A percentile compares a stretch with the other conserved stretches of the same genome.
Evolutionary conservation across 495 filamentous ascomycete species (phyloP).

Genomic region (Tuber borchii): DNA sequence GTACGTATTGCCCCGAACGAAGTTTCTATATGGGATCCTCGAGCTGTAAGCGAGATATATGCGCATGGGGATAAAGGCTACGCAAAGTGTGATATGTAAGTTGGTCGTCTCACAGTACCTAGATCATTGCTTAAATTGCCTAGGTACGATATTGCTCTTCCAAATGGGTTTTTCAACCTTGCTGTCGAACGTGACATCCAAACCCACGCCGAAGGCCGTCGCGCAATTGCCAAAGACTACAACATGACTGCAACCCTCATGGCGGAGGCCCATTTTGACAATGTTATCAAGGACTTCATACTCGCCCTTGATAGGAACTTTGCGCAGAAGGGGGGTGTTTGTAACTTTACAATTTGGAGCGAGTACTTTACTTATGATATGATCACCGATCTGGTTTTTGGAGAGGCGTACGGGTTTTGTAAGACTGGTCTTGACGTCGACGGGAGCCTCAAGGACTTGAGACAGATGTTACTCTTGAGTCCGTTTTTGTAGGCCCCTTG

Average conservation of each 20-base stretch:
- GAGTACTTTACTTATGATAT: constrained; percentile 38
- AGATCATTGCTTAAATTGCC: background rate
- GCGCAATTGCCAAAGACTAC: constrained; percentile 38
- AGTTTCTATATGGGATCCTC: constrained; percentile 60
- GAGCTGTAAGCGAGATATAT: constrained; percentile 22
- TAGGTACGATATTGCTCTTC: constrained; percentile 36
- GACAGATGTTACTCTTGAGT: constrained; percentile 31
- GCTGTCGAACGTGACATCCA: constrained; percentile 32
- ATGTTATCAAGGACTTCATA: constrained; percentile 27
- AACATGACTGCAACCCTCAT: constrained; percentile 32
- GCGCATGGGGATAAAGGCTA: constrained; percentile 24
- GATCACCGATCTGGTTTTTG: constrained; percentile 39
- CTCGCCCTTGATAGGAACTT: constrained; percentile 35
- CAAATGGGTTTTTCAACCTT: constrained; percentile 30
- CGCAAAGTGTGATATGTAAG: constrained; percentile 35
- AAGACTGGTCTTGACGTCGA: constrained; percentile 31
- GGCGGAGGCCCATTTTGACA: constrained; percentile 33
- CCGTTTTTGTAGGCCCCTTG: constrained; percentile 23
- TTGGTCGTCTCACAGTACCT: background rate
- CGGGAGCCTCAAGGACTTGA: constrained; percentile 27
- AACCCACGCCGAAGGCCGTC: constrained; percentile 29
- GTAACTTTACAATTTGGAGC: constrained; percentile 35
- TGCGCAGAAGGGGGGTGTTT: constrained; percentile 34
- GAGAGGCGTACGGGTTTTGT: constrained; percentile 37
- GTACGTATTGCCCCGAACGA: constrained; percentile 65